These are phyloP conservation scores for Xylaria sp. DNA, from an alignment of 2,329 filamentous ascomycete species.

Conservation along the genomic window DNA sequence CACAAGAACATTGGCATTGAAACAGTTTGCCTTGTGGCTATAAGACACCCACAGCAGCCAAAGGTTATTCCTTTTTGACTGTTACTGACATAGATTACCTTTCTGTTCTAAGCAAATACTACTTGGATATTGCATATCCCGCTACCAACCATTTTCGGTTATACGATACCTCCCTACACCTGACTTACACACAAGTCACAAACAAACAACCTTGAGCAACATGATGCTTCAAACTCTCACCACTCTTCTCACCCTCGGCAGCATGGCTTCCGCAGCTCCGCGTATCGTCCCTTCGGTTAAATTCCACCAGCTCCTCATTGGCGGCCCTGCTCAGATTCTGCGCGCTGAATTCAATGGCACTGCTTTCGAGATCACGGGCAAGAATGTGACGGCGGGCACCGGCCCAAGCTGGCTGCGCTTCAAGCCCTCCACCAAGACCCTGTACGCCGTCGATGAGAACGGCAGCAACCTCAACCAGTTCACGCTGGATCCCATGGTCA, in stretches of 20 bases:
- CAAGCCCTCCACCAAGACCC: conserved; percentile 50
- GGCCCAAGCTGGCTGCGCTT: conserved; percentile 61
- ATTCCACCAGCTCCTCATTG: conserved; percentile 54
- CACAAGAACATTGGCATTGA: not conserved
- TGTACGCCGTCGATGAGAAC: conserved; percentile 64
- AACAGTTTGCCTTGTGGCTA: not conserved
- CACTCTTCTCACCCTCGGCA: conserved; percentile 43
- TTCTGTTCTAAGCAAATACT: conserved; percentile 3
- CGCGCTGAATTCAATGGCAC: conserved; percentile 57
- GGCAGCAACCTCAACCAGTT: conserved; percentile 55
- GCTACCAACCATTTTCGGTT: conserved; percentile 2
- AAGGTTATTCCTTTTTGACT: not conserved
- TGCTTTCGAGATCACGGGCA: conserved; percentile 54
- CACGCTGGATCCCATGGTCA: conserved; percentile 50
- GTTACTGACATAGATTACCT: not conserved
- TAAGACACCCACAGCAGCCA: not conserved
- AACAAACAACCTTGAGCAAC: not conserved
- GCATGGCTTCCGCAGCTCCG: conserved; percentile 44
- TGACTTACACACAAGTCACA: not conserved
- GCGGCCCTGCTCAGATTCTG: conserved; percentile 55
- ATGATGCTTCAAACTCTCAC: conserved; percentile 41
- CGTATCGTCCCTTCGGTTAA: conserved; percentile 27
- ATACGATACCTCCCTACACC: too few relatives aligned
- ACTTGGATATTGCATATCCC: conserved; percentile 14
- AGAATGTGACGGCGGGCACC: conserved; percentile 48